Evolutionary conservation across 1,284 basidiomycete species (phyloP).

Genomic region (Cryptococcus neoformans): DNA sequence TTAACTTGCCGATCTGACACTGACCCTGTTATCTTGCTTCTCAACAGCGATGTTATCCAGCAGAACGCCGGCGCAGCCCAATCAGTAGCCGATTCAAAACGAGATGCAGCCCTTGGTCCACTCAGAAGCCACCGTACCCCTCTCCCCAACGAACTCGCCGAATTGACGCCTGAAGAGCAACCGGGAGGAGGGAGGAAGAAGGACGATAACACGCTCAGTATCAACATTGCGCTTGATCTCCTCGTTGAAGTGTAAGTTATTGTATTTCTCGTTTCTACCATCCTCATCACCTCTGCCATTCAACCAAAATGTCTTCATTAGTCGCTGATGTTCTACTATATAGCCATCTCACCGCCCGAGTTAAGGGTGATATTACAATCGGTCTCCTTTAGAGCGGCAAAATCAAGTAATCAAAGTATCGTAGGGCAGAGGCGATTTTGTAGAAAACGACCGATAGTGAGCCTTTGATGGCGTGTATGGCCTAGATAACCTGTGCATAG

Average conservation of each 20-base stretch:
- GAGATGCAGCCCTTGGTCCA: neutral
- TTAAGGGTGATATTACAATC: slow-evolving; percentile 23
- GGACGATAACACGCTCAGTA: slow-evolving; percentile 13
- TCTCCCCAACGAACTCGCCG: slow-evolving; percentile 1
- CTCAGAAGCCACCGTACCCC: neutral
- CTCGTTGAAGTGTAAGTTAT: slow-evolving; percentile 13
- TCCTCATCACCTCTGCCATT: no score
- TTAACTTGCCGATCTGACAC: no score
- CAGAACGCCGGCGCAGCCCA: no score
- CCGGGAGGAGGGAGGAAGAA: slow-evolving; percentile 4
- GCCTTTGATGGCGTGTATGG: no score
- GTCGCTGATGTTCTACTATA: neutral
- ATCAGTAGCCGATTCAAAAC: neutral
- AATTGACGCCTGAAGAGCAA: neutral
- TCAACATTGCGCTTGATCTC: slow-evolving; percentile 15
- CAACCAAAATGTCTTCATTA: no score
- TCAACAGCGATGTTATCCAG: no score
- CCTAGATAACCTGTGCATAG: no score
- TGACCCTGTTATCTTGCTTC: no score
- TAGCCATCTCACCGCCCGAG: slow-evolving; percentile 14
- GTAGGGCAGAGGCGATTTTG: no score
- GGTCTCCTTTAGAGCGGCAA: slow-evolving; percentile 10
- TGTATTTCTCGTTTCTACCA: no score
- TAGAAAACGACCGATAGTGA: no score
- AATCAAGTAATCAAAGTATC: neutral